A percentile compares a stretch with the other conserved stretches of the same genome.
Evolutionary conservation across 1,284 basidiomycete genomes (phyloP).

Genomic region (Rhodofomes roseus): DNA sequence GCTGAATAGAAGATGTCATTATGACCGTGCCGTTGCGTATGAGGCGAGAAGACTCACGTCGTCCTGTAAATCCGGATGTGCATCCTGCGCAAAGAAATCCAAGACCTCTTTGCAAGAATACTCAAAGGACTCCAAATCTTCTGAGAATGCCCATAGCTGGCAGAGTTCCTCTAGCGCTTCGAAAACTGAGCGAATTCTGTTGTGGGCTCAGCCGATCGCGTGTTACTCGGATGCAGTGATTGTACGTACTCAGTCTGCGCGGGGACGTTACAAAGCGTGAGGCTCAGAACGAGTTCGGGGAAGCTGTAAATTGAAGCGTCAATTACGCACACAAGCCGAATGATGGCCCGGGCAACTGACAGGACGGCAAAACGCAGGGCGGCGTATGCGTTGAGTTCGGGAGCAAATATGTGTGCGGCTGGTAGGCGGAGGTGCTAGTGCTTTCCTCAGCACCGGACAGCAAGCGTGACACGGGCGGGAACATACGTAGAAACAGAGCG

Average conservation of each 20-base stretch:
- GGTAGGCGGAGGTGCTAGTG: slow-evolving; percentile 57
- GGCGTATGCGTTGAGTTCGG: slow-evolving; percentile 38
- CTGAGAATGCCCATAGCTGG: slow-evolving; percentile 59
- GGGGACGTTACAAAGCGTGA: slow-evolving; percentile 67
- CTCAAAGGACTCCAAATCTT: slow-evolving; percentile 65
- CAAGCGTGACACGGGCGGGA: background rate
- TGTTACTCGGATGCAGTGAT: slow-evolving; percentile 1
- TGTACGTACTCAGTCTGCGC: slow-evolving; percentile 61
- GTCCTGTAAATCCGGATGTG: slow-evolving; percentile 50
- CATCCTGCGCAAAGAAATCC: slow-evolving; percentile 36
- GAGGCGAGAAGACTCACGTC: slow-evolving; percentile 35
- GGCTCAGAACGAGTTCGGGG: slow-evolving; percentile 65
- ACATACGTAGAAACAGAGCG: slow-evolving; percentile 57
- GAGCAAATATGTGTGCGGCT: slow-evolving; percentile 62
- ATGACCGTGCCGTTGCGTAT: slow-evolving; percentile 1
- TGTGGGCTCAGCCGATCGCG: background rate
- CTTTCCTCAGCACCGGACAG: background rate
- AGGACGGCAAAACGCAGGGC: slow-evolving; percentile 60
- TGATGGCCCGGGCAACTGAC: slow-evolving; percentile 33
- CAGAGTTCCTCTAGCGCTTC: slow-evolving; percentile 60
- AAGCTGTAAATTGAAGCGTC: slow-evolving; percentile 39
- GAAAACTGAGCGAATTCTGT: slow-evolving; percentile 43
- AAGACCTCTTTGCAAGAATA: slow-evolving; percentile 58
- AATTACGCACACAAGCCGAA: background rate
- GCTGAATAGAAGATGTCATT: slow-evolving; percentile 29